Evolutionary conservation across 768 basidiomycete species (phyloP), one percentile per base, ranked within the genome.

Genomic region (Boletus rufocinnamomeus): DNA sequence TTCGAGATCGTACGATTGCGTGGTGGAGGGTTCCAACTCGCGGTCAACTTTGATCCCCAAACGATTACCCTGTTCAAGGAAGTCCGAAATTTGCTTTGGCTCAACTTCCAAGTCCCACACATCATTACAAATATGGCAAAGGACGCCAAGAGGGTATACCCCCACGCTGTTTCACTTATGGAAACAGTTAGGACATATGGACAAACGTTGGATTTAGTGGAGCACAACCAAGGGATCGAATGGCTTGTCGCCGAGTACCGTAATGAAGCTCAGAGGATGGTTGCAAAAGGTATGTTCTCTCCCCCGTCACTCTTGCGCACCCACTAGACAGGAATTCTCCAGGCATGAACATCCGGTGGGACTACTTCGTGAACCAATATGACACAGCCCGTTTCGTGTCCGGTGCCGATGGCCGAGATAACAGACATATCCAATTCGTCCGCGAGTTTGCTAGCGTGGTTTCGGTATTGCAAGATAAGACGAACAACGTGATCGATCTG

Each of bases 41-140:
- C 89, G 9, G 95, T 98, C 63, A 98, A 98, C 73, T 98, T 98
- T 69, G 97, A 99, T 72, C 92, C 95, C 4, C 96, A 98, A 75
- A 94, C 96, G 63, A 98, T 99, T 74, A 96, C 91, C 32, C 79
- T 99, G 28, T 98, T 98, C 85, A 99, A 99, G 80, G 97, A 98
- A 73, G 94, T 97, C 35, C 82, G 97, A 58, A 97, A 97, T 72
- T 69, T 98, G 63, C 82, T 97, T 34, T 98, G 96, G 96, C 81
- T 98, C 61, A 91, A 91, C 60, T 98, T 96, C 76, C 88, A 90
- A 69, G 95, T 98, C 2, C 96, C 95, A 25, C 94, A 98, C 76
- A 86, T 90, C 52, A 93, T 92, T 62, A 89, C 88, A 66, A 97
- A 95, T 71, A 90, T 97, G 85, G 97, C 97, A 37, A 99, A 98